Conservation (phyloP, 192 early-diverging fungal genomes). For the Coemansia sp. region DNA sequence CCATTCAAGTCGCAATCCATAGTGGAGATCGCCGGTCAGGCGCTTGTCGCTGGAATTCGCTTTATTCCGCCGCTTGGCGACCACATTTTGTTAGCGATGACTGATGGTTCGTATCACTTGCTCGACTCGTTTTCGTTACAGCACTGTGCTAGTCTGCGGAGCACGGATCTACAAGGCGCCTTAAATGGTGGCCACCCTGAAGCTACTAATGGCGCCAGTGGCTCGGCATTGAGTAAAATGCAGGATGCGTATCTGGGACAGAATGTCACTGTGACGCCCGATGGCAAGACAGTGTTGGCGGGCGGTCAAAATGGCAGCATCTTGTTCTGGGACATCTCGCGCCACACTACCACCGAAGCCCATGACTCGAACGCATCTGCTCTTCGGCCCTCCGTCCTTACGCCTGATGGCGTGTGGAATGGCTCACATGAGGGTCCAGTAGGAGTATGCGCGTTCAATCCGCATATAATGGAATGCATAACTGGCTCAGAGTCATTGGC, state of each 20-base stretch:
- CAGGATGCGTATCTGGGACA: slow-evolving; percentile 28
- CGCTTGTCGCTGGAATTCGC: slow-evolving; percentile 21
- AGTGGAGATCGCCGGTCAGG: background rate
- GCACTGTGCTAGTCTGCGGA: slow-evolving; percentile 2
- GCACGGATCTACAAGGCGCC: background rate
- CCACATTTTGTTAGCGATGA: slow-evolving; percentile 28
- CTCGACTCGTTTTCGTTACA: slow-evolving; percentile 28
- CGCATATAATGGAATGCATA: slow-evolving; percentile 37
- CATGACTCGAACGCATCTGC: background rate
- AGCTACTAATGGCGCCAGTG: background rate
- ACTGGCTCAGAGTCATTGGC: slow-evolving; percentile 39
- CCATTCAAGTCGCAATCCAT: slow-evolving; percentile 25
- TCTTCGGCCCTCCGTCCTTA: background rate
- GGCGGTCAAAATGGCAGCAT: slow-evolving; percentile 34
- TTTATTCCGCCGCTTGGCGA: slow-evolving; percentile 44
- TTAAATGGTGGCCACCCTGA: background rate
- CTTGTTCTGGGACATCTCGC: slow-evolving; percentile 33
- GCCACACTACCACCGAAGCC: background rate
- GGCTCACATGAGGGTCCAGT: slow-evolving; percentile 39
- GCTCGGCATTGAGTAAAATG: slow-evolving; percentile 12
- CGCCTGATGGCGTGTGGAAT: slow-evolving; percentile 28
- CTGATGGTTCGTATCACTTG: slow-evolving; percentile 18
- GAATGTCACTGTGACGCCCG: slow-evolving; percentile 34
- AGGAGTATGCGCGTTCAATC: slow-evolving; percentile 46
- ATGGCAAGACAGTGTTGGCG: slow-evolving; percentile 32